Evolutionary conservation across 2,329 filamentous ascomycete species (phyloP).

Genomic region (Nothophoma quercina): DNA sequence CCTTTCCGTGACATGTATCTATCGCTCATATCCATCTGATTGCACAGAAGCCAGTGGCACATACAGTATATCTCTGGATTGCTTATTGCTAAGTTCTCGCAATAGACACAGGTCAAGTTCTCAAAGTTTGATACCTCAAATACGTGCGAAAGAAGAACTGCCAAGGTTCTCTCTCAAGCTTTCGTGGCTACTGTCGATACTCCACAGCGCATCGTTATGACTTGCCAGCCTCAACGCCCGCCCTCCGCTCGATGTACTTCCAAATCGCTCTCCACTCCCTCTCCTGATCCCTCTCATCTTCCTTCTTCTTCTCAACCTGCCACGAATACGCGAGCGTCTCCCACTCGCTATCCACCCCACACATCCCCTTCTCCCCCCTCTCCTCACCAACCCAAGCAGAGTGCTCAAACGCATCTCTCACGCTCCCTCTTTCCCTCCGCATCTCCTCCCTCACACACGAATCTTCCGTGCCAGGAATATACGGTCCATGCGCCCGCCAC

Average conservation of each 20-base stretch:
- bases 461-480: slow-evolving; percentile 1
- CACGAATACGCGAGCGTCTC: slow-evolving; percentile 2
- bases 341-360: neutral
- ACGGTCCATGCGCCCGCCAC: slow-evolving; percentile 42
- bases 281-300: neutral
- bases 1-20: too few species aligned
- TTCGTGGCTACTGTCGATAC: too few species aligned
- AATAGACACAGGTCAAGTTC: too few species aligned
- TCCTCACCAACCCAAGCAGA: neutral
- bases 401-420: slow-evolving; percentile 34
- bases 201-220: neutral
- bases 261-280: slow-evolving; percentile 14
- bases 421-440: slow-evolving; percentile 22
- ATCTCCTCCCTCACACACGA: slow-evolving; percentile 8
- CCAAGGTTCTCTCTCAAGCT: too few species aligned
- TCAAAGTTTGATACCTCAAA: too few species aligned
- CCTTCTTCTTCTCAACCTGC: neutral
- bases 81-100: too few species aligned
- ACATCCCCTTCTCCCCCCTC: neutral
- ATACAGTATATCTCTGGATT: too few species aligned
- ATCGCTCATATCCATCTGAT: too few species aligned
- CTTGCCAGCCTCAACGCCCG: neutral
- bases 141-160: too few species aligned
- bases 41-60: too few species aligned
- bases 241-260: slow-evolving; percentile 4